Base-by-base conservation (phyloP, 2,329 filamentous ascomycete species). In the Plenodomus biglobosus region DNA sequence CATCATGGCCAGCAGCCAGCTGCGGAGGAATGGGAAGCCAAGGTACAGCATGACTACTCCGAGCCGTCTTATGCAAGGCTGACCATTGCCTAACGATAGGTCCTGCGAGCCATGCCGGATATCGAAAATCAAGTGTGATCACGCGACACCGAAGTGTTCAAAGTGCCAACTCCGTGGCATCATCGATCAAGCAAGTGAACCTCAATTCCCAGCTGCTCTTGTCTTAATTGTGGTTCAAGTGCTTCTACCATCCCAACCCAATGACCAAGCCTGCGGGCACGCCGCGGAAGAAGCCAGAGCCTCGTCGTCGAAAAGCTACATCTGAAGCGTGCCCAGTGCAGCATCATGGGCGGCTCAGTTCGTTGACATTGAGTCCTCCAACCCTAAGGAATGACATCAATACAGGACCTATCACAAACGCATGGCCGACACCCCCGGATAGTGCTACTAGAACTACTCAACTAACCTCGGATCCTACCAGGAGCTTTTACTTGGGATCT, bases 201-300 rank as follows among this genome's bases (percentile, higher is more conserved):
- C 3, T 15, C 8, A 30, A 6, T 15, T 6, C 15, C 38, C 18
- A 3, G 24, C 8, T 35, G 5, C 6, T 5, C 3, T 34, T 19
- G 27, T 52, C 19, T 54, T 62, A 38, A 58, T 46, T 30, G 19
- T 40, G 36, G 17, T 32, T 13, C 27, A 44, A 70, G 62, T 71
- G 68, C 50, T 70, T 66, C 49, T 70, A 68, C 36, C 68, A 71
- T 50, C 67, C 67, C 11, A 65, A 63, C 24, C 67, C 68, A 2
- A 70, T 71, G 68, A 71, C 67, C 37, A 68, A 68, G 50, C 66
- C 68, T 1, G 59, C 62, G 16, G 67, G 67, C 6, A 68, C 66
- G 8, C 66, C 67, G 41, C 65, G 67, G n/a, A 69, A 68, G 46
- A 67, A 65, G 38, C 62, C 63, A 21, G 65, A 68, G 46, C 61